Base-by-base conservation (phyloP, 2,329 filamentous ascomycete species). In the Coleophoma eucalyptorum region DNA sequence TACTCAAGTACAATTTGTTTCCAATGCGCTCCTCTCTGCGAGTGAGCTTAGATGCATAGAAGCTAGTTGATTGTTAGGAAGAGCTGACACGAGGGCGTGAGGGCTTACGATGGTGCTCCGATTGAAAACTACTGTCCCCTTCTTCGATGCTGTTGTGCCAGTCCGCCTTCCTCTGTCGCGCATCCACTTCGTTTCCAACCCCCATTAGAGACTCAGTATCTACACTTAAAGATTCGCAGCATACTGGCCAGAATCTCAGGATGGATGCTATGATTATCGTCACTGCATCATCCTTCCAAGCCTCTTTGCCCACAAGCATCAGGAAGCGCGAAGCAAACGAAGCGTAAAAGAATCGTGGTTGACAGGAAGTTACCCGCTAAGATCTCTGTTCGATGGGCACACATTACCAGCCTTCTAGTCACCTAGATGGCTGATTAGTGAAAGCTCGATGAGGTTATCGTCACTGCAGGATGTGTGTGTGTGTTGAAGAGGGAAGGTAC, bases 71-170 rank as follows among this genome's bases (percentile, higher is more conserved):
- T 43, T 5, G 35, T 58, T 49, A 61, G 51, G 32, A 45, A 41
- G n/a, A 11, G 19, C 18, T 16, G 35, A 37, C 13, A 31, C 34
- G 10, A 44, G 16, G 37, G 5, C 31, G 46, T 10, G 11, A 50
- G 42, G 43, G 56, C 58, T 46, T 59, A 66, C 65, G 55, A 57
- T 51, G 48, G 55, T 50, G 53, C 65, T 67, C 63, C 62, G 65
- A 67, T 67, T 67, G 65, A 67, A 67, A 67, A 67, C 65, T 67
- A 67, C 59, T 54, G 61, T 57, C 58, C 53, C 58, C 55, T 42
- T 65, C 63, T 64, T 49, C 55, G 55, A 61, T 52, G 52, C 51
- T 32, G 49, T 46, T 26, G 32, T 33, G 40, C 50, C 44, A 45
- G 45, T 48, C 49, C 33, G 51, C 54, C 54, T 43, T 51, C 50